These are phyloP conservation scores for Hypomyces rosellus DNA, from an alignment of 2,329 filamentous ascomycete species.

Conservation along the genomic window DNA sequence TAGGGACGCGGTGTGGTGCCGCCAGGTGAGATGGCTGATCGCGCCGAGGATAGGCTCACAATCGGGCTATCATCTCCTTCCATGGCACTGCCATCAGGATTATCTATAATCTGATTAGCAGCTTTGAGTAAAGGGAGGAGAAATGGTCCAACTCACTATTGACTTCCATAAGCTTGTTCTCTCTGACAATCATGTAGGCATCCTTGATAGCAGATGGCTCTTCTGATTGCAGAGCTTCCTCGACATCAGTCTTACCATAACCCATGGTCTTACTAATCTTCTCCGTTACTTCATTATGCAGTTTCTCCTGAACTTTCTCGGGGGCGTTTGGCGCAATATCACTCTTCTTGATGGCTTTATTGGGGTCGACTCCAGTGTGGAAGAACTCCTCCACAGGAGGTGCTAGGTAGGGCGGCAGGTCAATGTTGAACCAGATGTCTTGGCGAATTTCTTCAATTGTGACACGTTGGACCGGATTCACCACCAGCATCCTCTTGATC, in stretches of 20 bases:
- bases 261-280: constrained; percentile 98
- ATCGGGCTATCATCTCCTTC: constrained; percentile 43
- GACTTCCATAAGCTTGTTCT: constrained; percentile 95
- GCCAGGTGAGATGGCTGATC: constrained; percentile 47
- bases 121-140: constrained; percentile 13
- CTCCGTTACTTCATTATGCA: constrained; percentile 86
- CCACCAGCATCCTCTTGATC: constrained; percentile 90
- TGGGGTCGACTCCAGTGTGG: constrained; percentile 89
- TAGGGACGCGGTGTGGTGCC: constrained; percentile 48
- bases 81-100: constrained; percentile 25
- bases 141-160: constrained; percentile 61
- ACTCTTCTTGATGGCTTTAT: constrained; percentile 79
- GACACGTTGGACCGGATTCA: constrained; percentile 89
- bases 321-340: constrained; percentile 76
- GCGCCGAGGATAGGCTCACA: constrained; percentile 47
- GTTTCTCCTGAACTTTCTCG: constrained; percentile 73
- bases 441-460: constrained; percentile 89
- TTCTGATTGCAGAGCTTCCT: constrained; percentile 83
- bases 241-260: constrained; percentile 89
- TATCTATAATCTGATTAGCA: constrained; percentile 27
- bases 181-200: constrained; percentile 93
- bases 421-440: constrained; percentile 89
- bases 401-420: constrained; percentile 79
- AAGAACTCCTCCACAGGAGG: constrained; percentile 86
- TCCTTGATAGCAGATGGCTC: constrained; percentile 98